Conservation (phyloP, 2,329 filamentous ascomycete genomes). For the Hawksworthiomyces lignivorus region DNA sequence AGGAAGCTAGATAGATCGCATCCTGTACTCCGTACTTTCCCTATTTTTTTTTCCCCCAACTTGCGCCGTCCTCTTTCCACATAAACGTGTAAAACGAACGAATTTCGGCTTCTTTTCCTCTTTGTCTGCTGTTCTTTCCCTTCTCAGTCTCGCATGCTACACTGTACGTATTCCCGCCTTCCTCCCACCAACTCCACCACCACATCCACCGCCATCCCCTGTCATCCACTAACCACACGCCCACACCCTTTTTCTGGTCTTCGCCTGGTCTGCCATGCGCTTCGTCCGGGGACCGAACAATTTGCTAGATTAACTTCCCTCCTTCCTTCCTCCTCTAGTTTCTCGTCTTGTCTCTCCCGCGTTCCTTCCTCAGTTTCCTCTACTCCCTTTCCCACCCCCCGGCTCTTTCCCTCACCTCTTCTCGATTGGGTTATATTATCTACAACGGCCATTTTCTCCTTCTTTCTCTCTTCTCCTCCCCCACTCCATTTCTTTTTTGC, state of each 20-base stretch:
- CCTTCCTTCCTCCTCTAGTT: background rate
- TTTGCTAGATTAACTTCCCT: slow-evolving; percentile 10
- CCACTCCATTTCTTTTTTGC: background rate
- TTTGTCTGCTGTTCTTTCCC: too few species aligned
- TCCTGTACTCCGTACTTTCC: too few species aligned
- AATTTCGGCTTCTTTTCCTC: too few species aligned
- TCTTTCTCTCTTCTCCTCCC: background rate
- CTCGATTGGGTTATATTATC: background rate
- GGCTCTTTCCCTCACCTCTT: background rate
- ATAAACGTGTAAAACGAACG: too few species aligned
- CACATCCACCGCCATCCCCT: slow-evolving; percentile 1
- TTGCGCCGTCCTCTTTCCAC: background rate
- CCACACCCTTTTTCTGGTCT: slow-evolving; percentile 5
- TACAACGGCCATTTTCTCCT: background rate
- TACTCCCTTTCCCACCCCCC: background rate
- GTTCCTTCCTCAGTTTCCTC: background rate
- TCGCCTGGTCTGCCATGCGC: slow-evolving; percentile 14
- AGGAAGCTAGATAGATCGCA: too few species aligned
- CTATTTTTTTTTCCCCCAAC: too few species aligned
- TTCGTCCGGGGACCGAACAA: slow-evolving; percentile 11
- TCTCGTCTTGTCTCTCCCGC: background rate
- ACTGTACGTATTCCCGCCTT: too few species aligned
- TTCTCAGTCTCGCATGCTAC: too few species aligned
- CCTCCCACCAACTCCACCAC: background rate
- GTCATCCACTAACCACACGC: slow-evolving; percentile 2